Base-by-base conservation (phyloP, 2,329 filamentous ascomycete species). In the Neofusicoccum cordaticola region DNA sequence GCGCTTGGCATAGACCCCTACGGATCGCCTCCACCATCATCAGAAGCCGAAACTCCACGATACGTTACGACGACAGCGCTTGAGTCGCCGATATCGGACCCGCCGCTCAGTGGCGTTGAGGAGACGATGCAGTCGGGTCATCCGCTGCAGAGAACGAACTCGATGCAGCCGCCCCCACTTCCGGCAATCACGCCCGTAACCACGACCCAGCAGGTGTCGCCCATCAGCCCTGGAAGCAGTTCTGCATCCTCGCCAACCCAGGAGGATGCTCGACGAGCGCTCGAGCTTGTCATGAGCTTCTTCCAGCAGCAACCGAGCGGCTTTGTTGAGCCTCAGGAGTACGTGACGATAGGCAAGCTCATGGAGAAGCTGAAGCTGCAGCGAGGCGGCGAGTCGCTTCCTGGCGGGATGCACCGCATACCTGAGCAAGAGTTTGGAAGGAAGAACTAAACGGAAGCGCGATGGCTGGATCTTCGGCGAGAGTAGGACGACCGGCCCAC, bases 331-430 rank as follows among this genome's bases (percentile, higher is more conserved):
- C 86, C 92, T 52, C 85, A 86, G 70, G 93, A 97, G 68, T 93
- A 90, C 74, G 77, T 91, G 68, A 86, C 88, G 2, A 88, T 97
- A 53, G 84, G 92, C 17, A 92, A 92, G 74, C 80, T 97, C 68
- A 94, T 93, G 75, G 90, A 96, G 76, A 96, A 94, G 77, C 83
- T 97, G 35, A 88, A 91, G 66, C 81, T 96, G 41, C 86, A 90
- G 52, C 85, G 87, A 69, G 75, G 72, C 64, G 76, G 31, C 17
- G 74, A 75, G 62, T 74, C 69, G 68, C 66, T 77, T 35, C 66
- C 70, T 15, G 71, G 76, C 66, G 67, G 68, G 4, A 53, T 68
- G 64, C 76, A 76, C 66, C 75, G 74, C 57, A 71, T 71, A 37
- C 75, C 73, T 61, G 76, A 78, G 61, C 70, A 56, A 19, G 61